Evolutionary conservation across 2,329 filamentous ascomycete genomes (phyloP).

Genomic region (Microdochium nivale): DNA sequence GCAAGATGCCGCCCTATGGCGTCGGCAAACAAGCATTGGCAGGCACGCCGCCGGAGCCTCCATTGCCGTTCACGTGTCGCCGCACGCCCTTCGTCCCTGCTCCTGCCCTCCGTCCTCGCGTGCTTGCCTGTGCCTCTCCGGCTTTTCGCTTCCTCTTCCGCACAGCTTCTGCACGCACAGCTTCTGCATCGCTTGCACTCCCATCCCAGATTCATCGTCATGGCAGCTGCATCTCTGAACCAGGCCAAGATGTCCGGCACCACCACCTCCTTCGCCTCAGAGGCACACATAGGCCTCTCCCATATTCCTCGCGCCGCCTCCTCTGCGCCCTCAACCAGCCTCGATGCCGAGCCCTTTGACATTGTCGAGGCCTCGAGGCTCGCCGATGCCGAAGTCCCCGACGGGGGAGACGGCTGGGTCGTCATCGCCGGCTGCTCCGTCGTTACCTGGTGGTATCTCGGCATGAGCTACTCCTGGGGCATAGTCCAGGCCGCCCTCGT

Average conservation of each 20-base stretch:
- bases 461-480: constrained; percentile 50
- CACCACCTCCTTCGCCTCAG: neutral
- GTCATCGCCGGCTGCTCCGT: constrained; percentile 41
- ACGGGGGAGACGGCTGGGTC: constrained; percentile 49
- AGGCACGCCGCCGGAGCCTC: too few relatives aligned
- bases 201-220: too few relatives aligned
- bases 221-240: too few relatives aligned
- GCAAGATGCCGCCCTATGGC: too few relatives aligned
- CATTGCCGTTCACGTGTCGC: too few relatives aligned
- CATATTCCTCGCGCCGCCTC: neutral
- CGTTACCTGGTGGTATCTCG: constrained; percentile 47
- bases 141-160: too few relatives aligned
- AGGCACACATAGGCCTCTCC: neutral
- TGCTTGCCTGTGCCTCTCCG: too few relatives aligned
- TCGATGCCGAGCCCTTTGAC: neutral
- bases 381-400: constrained; percentile 20
- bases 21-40: too few relatives aligned
- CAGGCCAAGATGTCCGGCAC: neutral
- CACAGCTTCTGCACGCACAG: too few relatives aligned
- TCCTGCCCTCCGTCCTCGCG: too few relatives aligned
- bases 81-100: too few relatives aligned
- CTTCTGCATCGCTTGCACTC: too few relatives aligned
- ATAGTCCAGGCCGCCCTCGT: constrained; percentile 50
- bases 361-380: neutral
- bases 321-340: neutral